Evolutionary conservation across 2,329 filamentous ascomycete species (phyloP).

Genomic region (Pseudogymnoascus sp.): DNA sequence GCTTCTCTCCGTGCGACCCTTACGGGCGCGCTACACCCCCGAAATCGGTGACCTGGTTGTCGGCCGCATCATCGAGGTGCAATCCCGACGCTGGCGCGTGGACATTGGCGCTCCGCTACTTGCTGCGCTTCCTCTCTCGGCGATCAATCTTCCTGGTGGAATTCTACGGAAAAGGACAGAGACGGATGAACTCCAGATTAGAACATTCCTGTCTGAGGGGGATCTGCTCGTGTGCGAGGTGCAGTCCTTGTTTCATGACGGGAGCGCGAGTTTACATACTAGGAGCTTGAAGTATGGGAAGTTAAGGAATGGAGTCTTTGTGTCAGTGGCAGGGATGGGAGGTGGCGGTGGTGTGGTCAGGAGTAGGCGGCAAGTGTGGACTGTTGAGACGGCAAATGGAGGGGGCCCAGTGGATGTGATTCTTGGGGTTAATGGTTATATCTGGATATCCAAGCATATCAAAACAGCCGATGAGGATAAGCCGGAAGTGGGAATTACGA

Average conservation of each 20-base stretch:
- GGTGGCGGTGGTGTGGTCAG: constrained; percentile 76
- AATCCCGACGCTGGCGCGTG: constrained; percentile 86
- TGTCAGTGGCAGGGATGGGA: constrained; percentile 72
- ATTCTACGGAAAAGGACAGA: constrained; percentile 87
- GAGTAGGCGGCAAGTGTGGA: constrained; percentile 80
- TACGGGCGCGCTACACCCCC: constrained; percentile 87
- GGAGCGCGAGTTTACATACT: constrained; percentile 81
- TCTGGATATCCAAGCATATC: constrained; percentile 85
- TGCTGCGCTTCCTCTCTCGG: constrained; percentile 74
- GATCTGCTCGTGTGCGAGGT: constrained; percentile 93
- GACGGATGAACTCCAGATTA: constrained; percentile 94
- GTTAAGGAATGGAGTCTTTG: constrained; percentile 84
- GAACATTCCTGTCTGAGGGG: constrained; percentile 93
- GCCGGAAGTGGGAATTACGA: constrained; percentile 58
- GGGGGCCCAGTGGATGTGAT: constrained; percentile 72
- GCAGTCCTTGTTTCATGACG: constrained; percentile 79
- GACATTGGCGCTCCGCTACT: constrained; percentile 85
- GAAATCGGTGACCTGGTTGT: constrained; percentile 96
- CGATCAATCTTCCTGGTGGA: constrained; percentile 91
- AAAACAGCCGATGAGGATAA: constrained; percentile 44
- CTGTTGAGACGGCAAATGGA: constrained; percentile 52
- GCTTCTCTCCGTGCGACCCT: constrained; percentile 80
- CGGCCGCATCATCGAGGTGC: constrained; percentile 90
- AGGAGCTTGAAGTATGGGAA: constrained; percentile 90
- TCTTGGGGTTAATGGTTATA: constrained; percentile 91